Conservation (phyloP, 805 yeast genomes). For the Cyberlindnera mycetangii region DNA sequence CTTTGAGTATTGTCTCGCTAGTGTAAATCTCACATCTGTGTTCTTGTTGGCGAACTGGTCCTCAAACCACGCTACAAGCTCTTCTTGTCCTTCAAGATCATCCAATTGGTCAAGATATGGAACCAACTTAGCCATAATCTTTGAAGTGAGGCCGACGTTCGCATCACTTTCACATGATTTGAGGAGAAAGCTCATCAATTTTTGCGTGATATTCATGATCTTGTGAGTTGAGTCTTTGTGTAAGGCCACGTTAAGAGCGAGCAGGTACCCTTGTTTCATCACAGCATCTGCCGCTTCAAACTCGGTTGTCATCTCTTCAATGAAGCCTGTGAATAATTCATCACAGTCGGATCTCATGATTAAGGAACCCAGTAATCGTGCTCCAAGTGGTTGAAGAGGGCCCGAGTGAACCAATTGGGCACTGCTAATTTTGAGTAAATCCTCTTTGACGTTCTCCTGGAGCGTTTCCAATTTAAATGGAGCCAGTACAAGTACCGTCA, state of each 20-base stretch:
- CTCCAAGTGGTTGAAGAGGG: conserved; percentile 30
- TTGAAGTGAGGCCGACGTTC: conserved; percentile 19
- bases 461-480: conserved; percentile 64
- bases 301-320: conserved; percentile 16
- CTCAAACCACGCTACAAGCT: conserved; percentile 46
- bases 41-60: conserved; percentile 44
- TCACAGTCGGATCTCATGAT: conserved; percentile 27
- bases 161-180: neutral
- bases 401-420: conserved; percentile 36
- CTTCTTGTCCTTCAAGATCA: conserved; percentile 36
- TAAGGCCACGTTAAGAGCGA: conserved; percentile 20
- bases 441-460: conserved; percentile 28
- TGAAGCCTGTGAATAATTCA: conserved; percentile 10
- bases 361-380: conserved; percentile 31
- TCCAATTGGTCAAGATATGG: conserved; percentile 16
- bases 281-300: conserved; percentile 11
- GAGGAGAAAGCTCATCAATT: neutral
- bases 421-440: conserved; percentile 31
- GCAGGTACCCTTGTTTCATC: conserved; percentile 17
- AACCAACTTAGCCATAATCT: conserved; percentile 25
- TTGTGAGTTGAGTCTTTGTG: conserved; percentile 21
- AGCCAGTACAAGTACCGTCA: conserved; percentile 61
- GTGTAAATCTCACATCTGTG: conserved; percentile 55
- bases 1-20: conserved; percentile 64
- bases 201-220: neutral